Conservation (phyloP, 169 alveolate genomes). For the Eimeria zaria region DNA sequence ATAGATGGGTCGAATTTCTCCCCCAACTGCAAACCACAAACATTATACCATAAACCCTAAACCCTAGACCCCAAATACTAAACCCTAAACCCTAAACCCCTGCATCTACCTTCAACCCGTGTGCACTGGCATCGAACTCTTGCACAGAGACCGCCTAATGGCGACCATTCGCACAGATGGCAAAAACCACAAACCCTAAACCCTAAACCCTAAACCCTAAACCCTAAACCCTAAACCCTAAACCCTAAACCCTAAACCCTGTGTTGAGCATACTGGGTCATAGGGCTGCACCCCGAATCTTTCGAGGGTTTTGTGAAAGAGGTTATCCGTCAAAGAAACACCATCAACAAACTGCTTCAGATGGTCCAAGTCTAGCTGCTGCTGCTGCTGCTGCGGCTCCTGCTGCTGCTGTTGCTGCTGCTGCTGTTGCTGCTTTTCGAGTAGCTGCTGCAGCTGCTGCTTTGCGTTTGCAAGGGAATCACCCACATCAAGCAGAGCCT, state of each 20-base stretch:
- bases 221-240: conserved; percentile 34
- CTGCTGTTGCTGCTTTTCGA: conserved; percentile 50
- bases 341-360: conserved; percentile 90
- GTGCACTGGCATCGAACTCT: background rate
- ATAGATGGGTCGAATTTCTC: conserved; percentile 95
- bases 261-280: conserved; percentile 48
- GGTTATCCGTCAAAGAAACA: conserved; percentile 93
- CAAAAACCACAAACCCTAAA: background rate
- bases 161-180: too few species aligned
- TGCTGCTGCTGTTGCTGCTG: conserved; percentile 77
- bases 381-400: conserved; percentile 55
- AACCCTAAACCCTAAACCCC: conserved; percentile 23
- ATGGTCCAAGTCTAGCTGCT: conserved; percentile 52
- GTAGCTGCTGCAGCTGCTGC: conserved; percentile 67
- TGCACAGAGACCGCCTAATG: too few species aligned
- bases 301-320: conserved; percentile 91
- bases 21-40: conserved; percentile 85
- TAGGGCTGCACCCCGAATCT: conserved; percentile 71
- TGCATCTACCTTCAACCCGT: too few species aligned
- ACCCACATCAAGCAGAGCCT: conserved; percentile 94
- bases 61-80: conserved; percentile 29
- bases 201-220: conserved; percentile 19
- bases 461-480: conserved; percentile 93
- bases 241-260: conserved; percentile 12
- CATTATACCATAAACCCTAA: conserved; percentile 50